Evolutionary conservation across 2,329 filamentous ascomycete genomes (phyloP), one percentile per base, ranked within the genome.

Genomic region (Phoma herbarum): DNA sequence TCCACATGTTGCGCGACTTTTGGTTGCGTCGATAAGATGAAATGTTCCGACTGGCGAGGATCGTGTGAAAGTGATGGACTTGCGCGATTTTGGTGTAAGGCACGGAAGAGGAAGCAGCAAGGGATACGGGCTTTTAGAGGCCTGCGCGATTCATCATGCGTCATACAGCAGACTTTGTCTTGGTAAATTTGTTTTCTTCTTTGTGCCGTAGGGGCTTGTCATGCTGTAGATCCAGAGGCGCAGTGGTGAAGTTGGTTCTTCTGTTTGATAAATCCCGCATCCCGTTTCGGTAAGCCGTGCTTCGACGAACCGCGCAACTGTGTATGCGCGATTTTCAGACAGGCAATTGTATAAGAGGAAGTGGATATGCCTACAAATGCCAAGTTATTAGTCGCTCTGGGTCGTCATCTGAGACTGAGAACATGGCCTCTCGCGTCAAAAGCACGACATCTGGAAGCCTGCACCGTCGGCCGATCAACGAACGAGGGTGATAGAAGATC

Each of bases 1-100:
- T 61, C 65, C 63, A 67, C 61, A 67, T 67, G 48, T 18, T 54
- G 35, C 25, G 52, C 11, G 14, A 26, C 18, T 48, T 42, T 12
- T 9, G 7, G 10, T 37, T 5, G 2, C 29, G 11, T 14, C 5
- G 9, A 25, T 35, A 16, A 31, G 22, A 3, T 11, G 8, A 23
- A 23, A 26, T 28, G n/a, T 5, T 20, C 35, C 35, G 35, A 26
- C 33, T 39, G 33, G 42, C 12, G 7, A 18, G 8, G 9, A 44
- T 18, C 1, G 16, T 23, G 33, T 18, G 16, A 18, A 16, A 8
- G 2, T 6, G 31, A 20, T 49, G 14, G 46, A 14, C 8, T 35
- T 49, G 46, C 46, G 46, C 46, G 33, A 49, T 26, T 49, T 28
- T 41, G 46, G 20, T 49, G 16, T 26, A 9, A 41, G 46, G 16